Conservation (phyloP, 306 rosid genomes). For the Coriaria nepalensis region DNA sequence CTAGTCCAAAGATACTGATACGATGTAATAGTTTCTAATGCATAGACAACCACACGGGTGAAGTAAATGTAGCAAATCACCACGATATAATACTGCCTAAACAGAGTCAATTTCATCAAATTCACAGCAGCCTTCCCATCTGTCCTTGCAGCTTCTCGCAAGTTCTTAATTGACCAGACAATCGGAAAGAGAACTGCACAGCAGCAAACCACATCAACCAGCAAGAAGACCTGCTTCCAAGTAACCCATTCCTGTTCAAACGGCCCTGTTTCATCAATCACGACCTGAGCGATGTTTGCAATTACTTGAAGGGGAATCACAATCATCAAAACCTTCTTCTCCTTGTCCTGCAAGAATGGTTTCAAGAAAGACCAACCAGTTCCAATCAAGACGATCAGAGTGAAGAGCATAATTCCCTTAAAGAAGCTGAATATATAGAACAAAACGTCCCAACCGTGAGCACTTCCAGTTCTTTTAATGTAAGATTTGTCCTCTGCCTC, state of each 20-base stretch:
- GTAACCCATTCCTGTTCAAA: slow-evolving; percentile 69
- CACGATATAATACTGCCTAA: slow-evolving; percentile 81
- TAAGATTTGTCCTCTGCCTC: slow-evolving; percentile 89
- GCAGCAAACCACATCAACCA: slow-evolving; percentile 85
- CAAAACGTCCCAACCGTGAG: slow-evolving; percentile 93
- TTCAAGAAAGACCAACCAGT: slow-evolving; percentile 96
- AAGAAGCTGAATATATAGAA: slow-evolving; percentile 82
- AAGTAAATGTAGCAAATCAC: slow-evolving; percentile 92
- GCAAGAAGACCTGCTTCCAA: slow-evolving; percentile 83
- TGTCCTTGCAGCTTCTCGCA: slow-evolving; percentile 82
- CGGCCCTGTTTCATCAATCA: slow-evolving; percentile 72
- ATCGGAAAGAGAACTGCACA: slow-evolving; percentile 91
- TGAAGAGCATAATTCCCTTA: slow-evolving; percentile 72
- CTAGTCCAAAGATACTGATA: slow-evolving; percentile 91
- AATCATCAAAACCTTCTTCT: slow-evolving; percentile 85
- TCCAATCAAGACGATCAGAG: slow-evolving; percentile 74
- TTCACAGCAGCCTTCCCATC: slow-evolving; percentile 95
- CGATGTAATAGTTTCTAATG: slow-evolving; percentile 77
- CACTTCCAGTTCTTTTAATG: slow-evolving; percentile 74
- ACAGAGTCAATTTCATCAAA: slow-evolving; percentile 80
- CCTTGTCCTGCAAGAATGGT: slow-evolving; percentile 81
- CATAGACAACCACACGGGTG: slow-evolving; percentile 85
- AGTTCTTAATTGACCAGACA: slow-evolving; percentile 93
- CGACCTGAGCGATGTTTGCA: slow-evolving; percentile 85
- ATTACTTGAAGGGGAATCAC: slow-evolving; percentile 84